Evolutionary conservation across 768 basidiomycete species (phyloP), one percentile per base, ranked within the genome.

Genomic region (Termitomyces heimii): DNA sequence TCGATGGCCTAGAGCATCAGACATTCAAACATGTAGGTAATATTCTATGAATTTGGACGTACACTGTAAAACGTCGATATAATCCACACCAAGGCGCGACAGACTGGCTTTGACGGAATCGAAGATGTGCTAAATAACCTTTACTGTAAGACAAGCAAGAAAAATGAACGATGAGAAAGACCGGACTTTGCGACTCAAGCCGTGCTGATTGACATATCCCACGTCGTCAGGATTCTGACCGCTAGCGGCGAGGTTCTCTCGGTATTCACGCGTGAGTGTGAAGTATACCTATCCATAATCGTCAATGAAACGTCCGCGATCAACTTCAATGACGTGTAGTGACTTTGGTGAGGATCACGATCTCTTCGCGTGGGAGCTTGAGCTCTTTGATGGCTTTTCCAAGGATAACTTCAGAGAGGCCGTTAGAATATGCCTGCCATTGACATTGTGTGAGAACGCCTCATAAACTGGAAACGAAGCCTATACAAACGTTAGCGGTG

Each of bases 301-400:
- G 5, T 47, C 29, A 12, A n/a, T 31, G 5, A 20, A 31, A 24
- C 5, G 6, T 9, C n/a, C n/a, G n/a, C n/a, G n/a, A n/a, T n/a
- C 2, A 9, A 40, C 39, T 40, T 20, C n/a, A 47, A 13, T 5
- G 5, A 26, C n/a, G 13, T 14, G 24, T 28, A 5, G 54, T 61
- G 56, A 82, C 82, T 73, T 92, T 92, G 55, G 90, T 90, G 75
- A 92, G 78, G 20, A 92, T 79, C 18, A 92, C 89, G 45, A 91
- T 82, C 61, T 85, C 82, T 14, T 86, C 85, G 2, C 89, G 81
- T n/a, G 88, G 87, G 13, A 89, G 74, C 22, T n/a, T 8, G 3
- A 40, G n/a, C 59, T 82, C 64, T 63, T 85, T 87, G 71, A 92
- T 83, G 3, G 83, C 87, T 62, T 86, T 85, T 16, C 89, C 89